Evolutionary conservation across 805 yeast genomes (phyloP).

Genomic region (Candida lessepsii): DNA sequence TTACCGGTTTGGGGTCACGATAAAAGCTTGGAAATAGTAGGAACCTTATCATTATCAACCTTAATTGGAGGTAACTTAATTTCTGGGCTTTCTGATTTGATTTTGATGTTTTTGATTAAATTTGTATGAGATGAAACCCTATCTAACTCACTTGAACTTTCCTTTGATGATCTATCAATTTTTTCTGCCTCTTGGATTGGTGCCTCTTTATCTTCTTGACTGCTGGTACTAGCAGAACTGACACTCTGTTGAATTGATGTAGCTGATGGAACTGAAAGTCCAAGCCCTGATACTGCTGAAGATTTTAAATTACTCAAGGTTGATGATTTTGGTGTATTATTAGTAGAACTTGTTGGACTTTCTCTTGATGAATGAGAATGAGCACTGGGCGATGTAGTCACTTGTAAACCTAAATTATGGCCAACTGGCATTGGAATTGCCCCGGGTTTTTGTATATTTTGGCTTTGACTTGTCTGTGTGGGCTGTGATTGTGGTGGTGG

Average conservation of each 20-base stretch:
- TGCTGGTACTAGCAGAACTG: neutral
- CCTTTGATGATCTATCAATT: neutral
- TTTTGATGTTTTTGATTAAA: constrained; percentile 9
- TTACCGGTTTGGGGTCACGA: too few species aligned
- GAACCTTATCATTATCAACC: constrained; percentile 16
- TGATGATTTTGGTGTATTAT: neutral
- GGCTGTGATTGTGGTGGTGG: constrained; percentile 6
- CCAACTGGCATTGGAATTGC: neutral
- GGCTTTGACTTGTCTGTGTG: neutral
- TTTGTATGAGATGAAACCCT: constrained; percentile 1
- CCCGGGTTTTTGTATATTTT: neutral
- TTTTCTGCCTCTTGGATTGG: neutral
- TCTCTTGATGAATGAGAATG: constrained; percentile 3
- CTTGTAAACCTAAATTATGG: neutral
- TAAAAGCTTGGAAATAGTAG: constrained; percentile 23
- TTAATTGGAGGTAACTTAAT: constrained; percentile 22
- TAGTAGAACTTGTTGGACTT: neutral
- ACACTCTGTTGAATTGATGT: neutral
- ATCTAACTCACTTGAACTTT: neutral
- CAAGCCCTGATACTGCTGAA: neutral
- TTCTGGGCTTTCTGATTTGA: constrained; percentile 10
- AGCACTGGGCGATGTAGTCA: constrained; percentile 4
- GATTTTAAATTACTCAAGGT: neutral
- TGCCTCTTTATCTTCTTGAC: neutral
- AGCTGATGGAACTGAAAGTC: neutral